A percentile compares a stretch with the other conserved stretches of the same genome.
These are phyloP conservation scores for Coemansia pectinata DNA, from an alignment of 192 early-diverging fungal species.

Conservation along the genomic window DNA sequence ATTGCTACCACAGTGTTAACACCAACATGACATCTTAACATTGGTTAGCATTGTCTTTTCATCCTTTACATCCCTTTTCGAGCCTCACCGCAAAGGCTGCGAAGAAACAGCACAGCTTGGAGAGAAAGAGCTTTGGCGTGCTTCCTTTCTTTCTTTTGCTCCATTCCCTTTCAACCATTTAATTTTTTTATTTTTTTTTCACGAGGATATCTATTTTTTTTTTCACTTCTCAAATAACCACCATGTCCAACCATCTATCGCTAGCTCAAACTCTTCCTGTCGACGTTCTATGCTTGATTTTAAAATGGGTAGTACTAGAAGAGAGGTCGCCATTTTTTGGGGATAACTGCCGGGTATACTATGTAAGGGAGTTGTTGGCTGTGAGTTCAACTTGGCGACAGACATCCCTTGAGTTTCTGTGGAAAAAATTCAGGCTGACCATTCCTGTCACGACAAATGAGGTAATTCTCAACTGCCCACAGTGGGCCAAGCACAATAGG, in stretches of 20 bases:
- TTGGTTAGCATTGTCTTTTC: too few relatives aligned
- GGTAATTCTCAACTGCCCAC: neutral
- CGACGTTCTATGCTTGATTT: neutral
- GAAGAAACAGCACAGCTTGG: too few relatives aligned
- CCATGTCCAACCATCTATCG: neutral
- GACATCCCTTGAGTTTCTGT: neutral
- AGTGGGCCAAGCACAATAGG: neutral
- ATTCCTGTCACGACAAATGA: neutral
- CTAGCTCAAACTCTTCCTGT: neutral
- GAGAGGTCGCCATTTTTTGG: neutral
- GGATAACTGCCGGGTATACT: neutral
- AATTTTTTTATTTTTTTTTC: neutral
- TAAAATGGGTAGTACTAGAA: neutral
- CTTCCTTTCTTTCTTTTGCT: neutral
- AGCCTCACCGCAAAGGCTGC: too few relatives aligned
- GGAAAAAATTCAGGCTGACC: neutral
- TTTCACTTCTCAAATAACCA: neutral
- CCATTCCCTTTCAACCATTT: too few relatives aligned
- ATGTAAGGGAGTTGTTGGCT: neutral
- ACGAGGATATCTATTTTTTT: neutral
- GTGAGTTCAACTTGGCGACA: neutral
- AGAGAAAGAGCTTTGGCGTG: neutral
- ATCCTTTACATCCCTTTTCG: too few relatives aligned
- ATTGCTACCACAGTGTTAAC: too few relatives aligned
- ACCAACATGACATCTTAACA: too few relatives aligned